Evolutionary conservation across 306 rosid genomes (phyloP), one percentile per base, ranked within the genome.

Genomic region (Fragaria vesca): DNA sequence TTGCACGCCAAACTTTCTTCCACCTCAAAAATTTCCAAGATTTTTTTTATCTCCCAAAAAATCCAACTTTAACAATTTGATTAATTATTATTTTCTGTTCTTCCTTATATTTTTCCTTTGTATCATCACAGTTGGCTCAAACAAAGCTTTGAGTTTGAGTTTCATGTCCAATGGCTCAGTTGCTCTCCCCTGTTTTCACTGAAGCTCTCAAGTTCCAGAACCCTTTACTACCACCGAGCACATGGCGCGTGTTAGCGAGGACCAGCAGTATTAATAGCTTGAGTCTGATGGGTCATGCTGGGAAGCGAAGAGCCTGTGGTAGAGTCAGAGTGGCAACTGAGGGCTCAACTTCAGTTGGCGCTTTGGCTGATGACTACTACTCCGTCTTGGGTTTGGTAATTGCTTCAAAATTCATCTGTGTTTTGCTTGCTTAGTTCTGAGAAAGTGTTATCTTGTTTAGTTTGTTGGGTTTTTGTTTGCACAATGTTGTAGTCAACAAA

Each of bases 381-480:
- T 88, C 90, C 32, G 97, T 95, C 79, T 81, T 95, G 87, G 99
- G 99, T 55, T 78, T 95, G 90, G 99, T 93, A 91, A 89, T 82
- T 78, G n/a, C 67, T 36, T 43, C 80, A 26, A 1, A 36, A 73
- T 60, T 12, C 47, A 48, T 79, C 58, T 72, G 48, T 71, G 30
- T 66, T 81, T 21, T 76, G 69, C 12, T 78, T 76, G 16, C 5
- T 48, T 77, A 2, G 9, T 62, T 62, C 16, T 58, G 5, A 24
- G 6, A 8, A 3, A 3, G 6, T 24, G 34, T 58, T 21, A 2
- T 21, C 36, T 57, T 57, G 63, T 57, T 57, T 58, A 2, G 17
- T 58, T 58, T 58, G 63, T 18, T 52, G 60, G 11, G 55, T 20
- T 50, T 50, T 16, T 16, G 55, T 50, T 50, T 71, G 47, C 62